phyloP scores from a whole-genome alignment of 2,329 filamentous ascomycete genomes.

The Arthrinium puccinioides region DNA sequence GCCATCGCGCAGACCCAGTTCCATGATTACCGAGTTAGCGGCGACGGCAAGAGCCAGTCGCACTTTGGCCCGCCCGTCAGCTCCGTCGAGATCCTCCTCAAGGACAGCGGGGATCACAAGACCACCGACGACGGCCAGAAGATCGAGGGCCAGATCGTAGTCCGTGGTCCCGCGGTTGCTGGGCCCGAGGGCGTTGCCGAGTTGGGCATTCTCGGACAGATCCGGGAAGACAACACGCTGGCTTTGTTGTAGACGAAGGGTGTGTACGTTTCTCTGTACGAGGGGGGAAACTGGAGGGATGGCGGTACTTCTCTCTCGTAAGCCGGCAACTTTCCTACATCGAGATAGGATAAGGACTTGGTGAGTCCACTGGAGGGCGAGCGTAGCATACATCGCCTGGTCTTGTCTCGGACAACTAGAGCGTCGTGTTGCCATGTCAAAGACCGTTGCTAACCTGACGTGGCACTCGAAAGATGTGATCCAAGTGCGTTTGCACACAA shows the following conservation, averaged over 20 bases:
- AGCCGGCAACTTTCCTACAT: too few relatives aligned
- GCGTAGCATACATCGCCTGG: too few relatives aligned
- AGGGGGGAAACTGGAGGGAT: too few relatives aligned
- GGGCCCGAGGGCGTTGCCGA: slow-evolving; percentile 45
- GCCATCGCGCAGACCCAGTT: slow-evolving; percentile 81
- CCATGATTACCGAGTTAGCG: slow-evolving; percentile 70
- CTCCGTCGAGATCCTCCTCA: slow-evolving; percentile 70
- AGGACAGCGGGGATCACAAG: slow-evolving; percentile 51
- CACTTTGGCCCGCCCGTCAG: slow-evolving; percentile 83
- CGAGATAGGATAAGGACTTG: too few relatives aligned
- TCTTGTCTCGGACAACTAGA: too few relatives aligned
- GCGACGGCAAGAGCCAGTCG: slow-evolving; percentile 30
- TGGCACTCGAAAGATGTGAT: too few relatives aligned
- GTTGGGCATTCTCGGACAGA: slow-evolving; percentile 56
- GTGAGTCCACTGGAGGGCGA: too few relatives aligned
- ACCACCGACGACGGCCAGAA: slow-evolving; percentile 55
- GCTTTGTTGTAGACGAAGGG: slow-evolving; percentile 48
- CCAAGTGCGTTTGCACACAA: too few relatives aligned
- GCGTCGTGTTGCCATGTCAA: too few relatives aligned
- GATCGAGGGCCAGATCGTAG: slow-evolving; percentile 57
- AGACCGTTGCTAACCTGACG: too few relatives aligned
- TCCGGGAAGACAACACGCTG: slow-evolving; percentile 68
- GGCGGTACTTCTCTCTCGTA: too few relatives aligned
- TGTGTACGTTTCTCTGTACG: too few relatives aligned
- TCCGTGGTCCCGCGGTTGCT: slow-evolving; percentile 66